These are phyloP conservation scores for Phytopythium helicoides DNA, from an alignment of 352 stramenopile species.

Conservation along the genomic window DNA sequence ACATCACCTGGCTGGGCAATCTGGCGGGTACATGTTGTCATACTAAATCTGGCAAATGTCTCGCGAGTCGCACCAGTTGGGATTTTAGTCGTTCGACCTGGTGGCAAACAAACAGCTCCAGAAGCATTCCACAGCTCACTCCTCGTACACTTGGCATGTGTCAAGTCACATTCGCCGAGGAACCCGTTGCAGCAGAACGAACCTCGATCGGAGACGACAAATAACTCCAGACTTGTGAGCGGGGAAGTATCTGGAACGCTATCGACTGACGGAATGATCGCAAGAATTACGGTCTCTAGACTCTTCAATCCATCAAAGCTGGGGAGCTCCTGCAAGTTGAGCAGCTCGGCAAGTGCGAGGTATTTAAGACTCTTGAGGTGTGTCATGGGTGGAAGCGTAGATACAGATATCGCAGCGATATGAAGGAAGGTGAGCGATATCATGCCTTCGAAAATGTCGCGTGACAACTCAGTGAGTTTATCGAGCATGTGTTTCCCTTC, in stretches of 20 bases:
- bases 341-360: too few species aligned
- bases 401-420: constrained; percentile 8
- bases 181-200: constrained; percentile 15
- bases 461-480: constrained; percentile 7
- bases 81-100: neutral
- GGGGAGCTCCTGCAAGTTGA: too few species aligned
- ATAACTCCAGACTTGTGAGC: neutral
- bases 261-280: neutral
- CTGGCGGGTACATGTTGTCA: constrained; percentile 17
- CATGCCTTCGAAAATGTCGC: constrained; percentile 35
- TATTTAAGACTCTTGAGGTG: too few species aligned
- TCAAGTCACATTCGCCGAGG: constrained; percentile 11
- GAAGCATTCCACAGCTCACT: constrained; percentile 6
- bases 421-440: constrained; percentile 32
- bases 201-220: neutral
- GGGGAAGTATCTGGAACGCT: constrained; percentile 8
- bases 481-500: constrained; percentile 4
- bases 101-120: neutral
- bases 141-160: neutral
- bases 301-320: too few species aligned
- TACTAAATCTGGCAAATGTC: constrained; percentile 17
- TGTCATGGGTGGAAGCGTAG: neutral
- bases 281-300: neutral
- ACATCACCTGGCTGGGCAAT: neutral
- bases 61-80: constrained; percentile 15